Base-by-base conservation (phyloP, 257 asterid genomes). In the Osmanthus fragrans region DNA sequence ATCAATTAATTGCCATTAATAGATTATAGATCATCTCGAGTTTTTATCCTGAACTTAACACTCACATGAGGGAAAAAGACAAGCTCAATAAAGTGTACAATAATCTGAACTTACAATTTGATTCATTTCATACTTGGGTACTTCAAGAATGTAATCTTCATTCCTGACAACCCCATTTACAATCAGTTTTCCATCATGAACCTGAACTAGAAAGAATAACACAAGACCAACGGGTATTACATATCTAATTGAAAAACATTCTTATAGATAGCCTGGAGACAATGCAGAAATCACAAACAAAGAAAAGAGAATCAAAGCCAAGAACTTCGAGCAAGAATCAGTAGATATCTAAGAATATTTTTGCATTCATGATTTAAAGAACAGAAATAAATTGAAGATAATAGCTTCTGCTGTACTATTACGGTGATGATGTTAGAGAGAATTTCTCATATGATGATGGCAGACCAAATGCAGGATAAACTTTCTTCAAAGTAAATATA, bases 81-180 rank as follows among this genome's bases (percentile, higher is more conserved):
- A 19, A 29, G 47, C 36, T 25, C 32, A 16, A 47, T 30, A 78
- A 73, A 25, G 76, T 70, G 66, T 45, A 49, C 39, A 72, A 75
- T 27, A 70, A 75, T 27, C 67, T 9, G 69, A 74, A 83, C 97
- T 63, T 88, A 94, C 97, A 77, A 84, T 81, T 82, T 91, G 86
- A 39, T 88, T 83, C 98, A 94, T 91, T 75, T 92, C 97, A 79
- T 94, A 94, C 54, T 91, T 92, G 34, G 98, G 98, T 15, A 88
- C 84, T 85, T 94, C 98, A 54, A 84, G 87, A 79, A 92, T 85
- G 80, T 79, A 92, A 69, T 90, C 91, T 84, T 94, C 98, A 76
- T 84, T 86, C 78, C 95, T 80, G 78, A 54, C 88, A 23, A 92
- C 92, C 74, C 98, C 98, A 79, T 94, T 94, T 73, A 94, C 97